A percentile compares a stretch with the other conserved stretches of the same genome.
Evolutionary conservation across 352 stramenopile genomes (phyloP).

Genomic region (Pythium utonaiense): DNA sequence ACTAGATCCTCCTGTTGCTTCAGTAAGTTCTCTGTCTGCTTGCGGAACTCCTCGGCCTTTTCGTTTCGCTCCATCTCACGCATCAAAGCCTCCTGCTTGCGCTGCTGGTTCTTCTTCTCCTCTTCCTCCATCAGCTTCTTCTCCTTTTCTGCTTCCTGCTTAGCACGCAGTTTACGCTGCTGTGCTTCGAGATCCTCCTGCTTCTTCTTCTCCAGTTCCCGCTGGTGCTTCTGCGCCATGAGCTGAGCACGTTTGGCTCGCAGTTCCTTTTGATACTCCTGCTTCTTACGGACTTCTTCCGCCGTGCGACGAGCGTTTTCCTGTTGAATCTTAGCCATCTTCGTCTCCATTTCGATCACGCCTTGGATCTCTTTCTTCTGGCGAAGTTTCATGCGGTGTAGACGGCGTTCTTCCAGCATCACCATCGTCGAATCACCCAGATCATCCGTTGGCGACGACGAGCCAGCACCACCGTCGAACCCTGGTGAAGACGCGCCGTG

Average conservation of each 20-base stretch:
- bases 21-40: conserved; percentile 59
- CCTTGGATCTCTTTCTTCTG: conserved; percentile 71
- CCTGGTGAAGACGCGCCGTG: neutral
- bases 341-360: conserved; percentile 78
- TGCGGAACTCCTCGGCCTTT: conserved; percentile 68
- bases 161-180: conserved; percentile 41
- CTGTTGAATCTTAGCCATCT: conserved; percentile 60
- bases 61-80: conserved; percentile 51
- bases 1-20: conserved; percentile 62
- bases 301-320: conserved; percentile 50
- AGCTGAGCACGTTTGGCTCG: conserved; percentile 40
- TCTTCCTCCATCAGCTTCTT: conserved; percentile 41
- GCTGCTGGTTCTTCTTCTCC: conserved; percentile 29
- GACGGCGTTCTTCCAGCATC: conserved; percentile 53
- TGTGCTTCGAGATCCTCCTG: conserved; percentile 51
- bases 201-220: conserved; percentile 59
- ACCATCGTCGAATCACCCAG: conserved; percentile 51
- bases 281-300: conserved; percentile 51
- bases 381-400: conserved; percentile 63
- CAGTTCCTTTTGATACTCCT: conserved; percentile 59
- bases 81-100: conserved; percentile 40
- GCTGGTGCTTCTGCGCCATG: conserved; percentile 53
- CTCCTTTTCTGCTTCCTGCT: conserved; percentile 49
- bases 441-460: conserved; percentile 17
- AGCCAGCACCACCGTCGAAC: conserved; percentile 7